A percentile compares a stretch with the other conserved stretches of the same genome.
Evolutionary conservation across 345 rosid species (phyloP).

Genomic region (Linum trigynum): DNA sequence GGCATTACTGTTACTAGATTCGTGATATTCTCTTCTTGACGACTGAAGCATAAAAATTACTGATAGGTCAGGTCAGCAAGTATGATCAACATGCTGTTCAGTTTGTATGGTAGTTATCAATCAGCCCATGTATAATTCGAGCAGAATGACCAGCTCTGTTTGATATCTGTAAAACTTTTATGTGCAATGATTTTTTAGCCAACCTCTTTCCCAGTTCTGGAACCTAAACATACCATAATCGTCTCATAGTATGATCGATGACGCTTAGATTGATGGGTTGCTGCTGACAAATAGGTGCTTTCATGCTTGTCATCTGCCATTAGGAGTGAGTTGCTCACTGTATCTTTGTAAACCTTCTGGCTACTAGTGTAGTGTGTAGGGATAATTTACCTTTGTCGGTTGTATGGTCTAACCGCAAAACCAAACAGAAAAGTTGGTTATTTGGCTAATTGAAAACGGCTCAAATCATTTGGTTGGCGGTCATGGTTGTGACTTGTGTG

Average conservation of each 20-base stretch:
- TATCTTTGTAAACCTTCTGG: too few relatives aligned
- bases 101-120: constrained; percentile 1
- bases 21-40: neutral
- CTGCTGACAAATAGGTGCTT: too few relatives aligned
- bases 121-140: neutral
- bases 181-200: neutral
- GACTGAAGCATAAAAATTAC: neutral
- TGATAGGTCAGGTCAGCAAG: neutral
- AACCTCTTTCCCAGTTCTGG: neutral
- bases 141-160: neutral
- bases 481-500: too few relatives aligned
- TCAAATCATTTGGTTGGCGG: too few relatives aligned
- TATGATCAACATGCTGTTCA: neutral
- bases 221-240: neutral
- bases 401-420: too few relatives aligned
- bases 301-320: too few relatives aligned
- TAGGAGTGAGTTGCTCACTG: too few relatives aligned
- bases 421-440: too few relatives aligned
- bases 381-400: too few relatives aligned
- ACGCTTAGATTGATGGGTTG: too few relatives aligned
- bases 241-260: neutral
- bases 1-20: neutral
- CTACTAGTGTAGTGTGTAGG: too few relatives aligned
- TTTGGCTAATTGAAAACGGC: too few relatives aligned
- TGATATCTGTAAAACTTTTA: neutral